Evolutionary conservation across 345 rosid genomes (phyloP), one percentile per base, ranked within the genome.

Genomic region (Melastoma malabathricum): DNA sequence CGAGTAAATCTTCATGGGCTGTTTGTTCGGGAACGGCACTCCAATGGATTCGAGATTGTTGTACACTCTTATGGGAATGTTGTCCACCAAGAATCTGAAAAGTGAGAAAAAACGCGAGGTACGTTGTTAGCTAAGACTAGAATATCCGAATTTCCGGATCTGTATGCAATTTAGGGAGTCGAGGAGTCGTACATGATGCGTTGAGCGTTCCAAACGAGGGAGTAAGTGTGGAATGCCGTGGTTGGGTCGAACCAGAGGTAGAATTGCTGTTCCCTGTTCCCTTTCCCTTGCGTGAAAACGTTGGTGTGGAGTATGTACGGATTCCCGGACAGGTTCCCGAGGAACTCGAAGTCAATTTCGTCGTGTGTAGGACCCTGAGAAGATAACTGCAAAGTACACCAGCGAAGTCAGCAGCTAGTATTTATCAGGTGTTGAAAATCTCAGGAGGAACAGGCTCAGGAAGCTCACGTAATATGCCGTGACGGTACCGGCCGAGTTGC

Each of bases 191-290:
- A 73, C 51, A 78, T 56, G 63, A 78, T 78, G 48, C 65, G 31
- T 38, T 70, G 74, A 44, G 78, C 66, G 59, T 75, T 78, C 84
- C 81, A 78, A 0, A 78, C 43, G 51, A 78, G 68, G 19, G 81
- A 65, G 46, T 75, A 75, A 38, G 84, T 50, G 69, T 78, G 81
- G 55, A 75, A 78, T 57, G 68, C 72, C 41, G 65, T 51, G 0
- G 78, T 67, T 3, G 84, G 78, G 13, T 78, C 84, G 51, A 75
- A 78, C 84, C 84, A 78, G 63, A 79, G 81, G 54, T 65, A 58
- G 61, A 80, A 80, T 8, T 70, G 81, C 52, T 77, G 86, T 55
- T 80, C 79, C 57, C 76, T 65, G 65, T 75, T 68, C 15, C 86
- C 83, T 64, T 74, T 75, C 14, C 83, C 86, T 57, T 73, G 71